These are phyloP conservation scores for Tephrocybe sp. DNA, from an alignment of 768 basidiomycete genomes.

Conservation along the genomic window DNA sequence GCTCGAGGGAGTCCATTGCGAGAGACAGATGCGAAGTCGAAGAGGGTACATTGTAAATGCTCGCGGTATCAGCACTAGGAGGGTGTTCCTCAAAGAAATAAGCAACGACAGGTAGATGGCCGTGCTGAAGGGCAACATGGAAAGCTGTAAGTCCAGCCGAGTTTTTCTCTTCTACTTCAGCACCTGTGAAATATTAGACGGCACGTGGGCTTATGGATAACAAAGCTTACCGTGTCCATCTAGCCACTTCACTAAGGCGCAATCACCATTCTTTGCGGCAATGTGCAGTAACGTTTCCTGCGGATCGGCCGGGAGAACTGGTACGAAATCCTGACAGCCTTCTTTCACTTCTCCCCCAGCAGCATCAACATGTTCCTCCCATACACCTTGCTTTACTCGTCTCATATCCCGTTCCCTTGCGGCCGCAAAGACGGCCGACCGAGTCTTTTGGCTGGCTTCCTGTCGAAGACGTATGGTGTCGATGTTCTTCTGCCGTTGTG, in stretches of 20 bases:
- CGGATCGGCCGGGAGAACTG: constrained; percentile 46
- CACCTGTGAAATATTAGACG: constrained; percentile 42
- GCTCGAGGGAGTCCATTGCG: constrained; percentile 58
- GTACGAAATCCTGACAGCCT: constrained; percentile 52
- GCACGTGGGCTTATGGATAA: constrained; percentile 14
- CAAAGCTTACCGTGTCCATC: constrained; percentile 59
- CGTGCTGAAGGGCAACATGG: constrained; percentile 58
- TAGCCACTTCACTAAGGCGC: constrained; percentile 64
- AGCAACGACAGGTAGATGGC: constrained; percentile 49
- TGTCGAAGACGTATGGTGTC: constrained; percentile 44
- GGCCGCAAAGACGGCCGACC: constrained; percentile 64
- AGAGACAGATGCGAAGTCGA: constrained; percentile 49
- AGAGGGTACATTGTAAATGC: constrained; percentile 45
- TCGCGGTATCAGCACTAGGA: constrained; percentile 49
- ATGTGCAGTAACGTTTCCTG: constrained; percentile 72
- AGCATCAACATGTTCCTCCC: constrained; percentile 69
- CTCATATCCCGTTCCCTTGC: constrained; percentile 53
- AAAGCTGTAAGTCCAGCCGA: constrained; percentile 57
- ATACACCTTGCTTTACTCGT: constrained; percentile 61
- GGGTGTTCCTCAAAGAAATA: constrained; percentile 63
- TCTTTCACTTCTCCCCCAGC: constrained; percentile 65
- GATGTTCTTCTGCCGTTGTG: constrained; percentile 47
- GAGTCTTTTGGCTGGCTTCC: constrained; percentile 49
- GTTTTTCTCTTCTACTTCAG: constrained; percentile 70
- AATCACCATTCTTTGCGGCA: constrained; percentile 52